Percentiles rank a stretch among this genome's conserved stretches.
Evolutionary conservation across 1,139 yeast genomes (phyloP).

Genomic region (Suhomyces taliae): DNA sequence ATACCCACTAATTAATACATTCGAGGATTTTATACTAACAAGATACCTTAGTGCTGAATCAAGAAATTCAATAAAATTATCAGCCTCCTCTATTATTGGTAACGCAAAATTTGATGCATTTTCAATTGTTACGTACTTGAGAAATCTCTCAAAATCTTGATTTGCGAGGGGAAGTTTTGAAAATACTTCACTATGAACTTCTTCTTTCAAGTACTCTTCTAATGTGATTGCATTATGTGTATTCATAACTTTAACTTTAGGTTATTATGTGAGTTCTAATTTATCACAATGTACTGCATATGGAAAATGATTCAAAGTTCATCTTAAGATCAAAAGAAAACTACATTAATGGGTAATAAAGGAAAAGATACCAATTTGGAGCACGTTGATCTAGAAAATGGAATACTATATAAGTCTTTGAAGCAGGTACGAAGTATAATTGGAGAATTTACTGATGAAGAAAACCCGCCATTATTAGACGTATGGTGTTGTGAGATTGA

Average conservation of each 20-base stretch:
- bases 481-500: constrained; percentile 57
- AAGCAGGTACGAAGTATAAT: constrained; percentile 45
- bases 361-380: constrained; percentile 5
- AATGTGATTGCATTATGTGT: not conserved
- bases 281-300: not conserved
- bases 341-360: constrained; percentile 4
- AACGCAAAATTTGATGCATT: constrained; percentile 1
- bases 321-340: no score
- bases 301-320: no score
- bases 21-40: constrained; percentile 17
- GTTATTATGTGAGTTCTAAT: not conserved
- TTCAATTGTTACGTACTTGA: constrained; percentile 2
- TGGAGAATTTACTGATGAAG: constrained; percentile 24
- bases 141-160: constrained; percentile 1
- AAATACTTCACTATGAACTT: not conserved
- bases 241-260: not conserved
- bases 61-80: constrained; percentile 26
- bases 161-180: not conserved
- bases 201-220: not conserved
- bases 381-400: constrained; percentile 46
- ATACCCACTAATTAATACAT: constrained; percentile 30
- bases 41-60: constrained; percentile 24
- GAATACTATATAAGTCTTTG: constrained; percentile 48
- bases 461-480: constrained; percentile 35
- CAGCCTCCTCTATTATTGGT: constrained; percentile 2